phyloP scores from a whole-genome alignment of 768 basidiomycete genomes.

The Stropharia rugosoannulata region DNA sequence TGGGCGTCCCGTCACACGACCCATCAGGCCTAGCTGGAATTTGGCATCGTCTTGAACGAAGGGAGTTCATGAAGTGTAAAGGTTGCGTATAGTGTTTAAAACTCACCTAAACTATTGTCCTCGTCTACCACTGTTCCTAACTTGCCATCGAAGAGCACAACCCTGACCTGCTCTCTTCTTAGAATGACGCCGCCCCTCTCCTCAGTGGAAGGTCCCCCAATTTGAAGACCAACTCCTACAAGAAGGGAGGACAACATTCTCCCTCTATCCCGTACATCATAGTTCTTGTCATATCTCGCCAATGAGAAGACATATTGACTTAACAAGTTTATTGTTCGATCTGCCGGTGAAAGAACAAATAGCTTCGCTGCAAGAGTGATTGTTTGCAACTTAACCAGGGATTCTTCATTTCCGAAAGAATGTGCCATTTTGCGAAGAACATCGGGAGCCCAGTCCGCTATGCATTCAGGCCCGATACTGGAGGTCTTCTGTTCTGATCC shows the following conservation, averaged over 20 bases:
- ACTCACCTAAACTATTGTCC: slow-evolving; percentile 29
- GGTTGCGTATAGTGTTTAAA: neutral
- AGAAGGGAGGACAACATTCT: slow-evolving; percentile 78
- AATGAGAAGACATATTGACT: slow-evolving; percentile 76
- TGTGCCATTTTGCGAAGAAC: slow-evolving; percentile 79
- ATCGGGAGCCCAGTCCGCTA: slow-evolving; percentile 86
- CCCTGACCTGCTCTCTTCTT: slow-evolving; percentile 75
- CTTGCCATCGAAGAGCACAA: slow-evolving; percentile 83
- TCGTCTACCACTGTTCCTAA: slow-evolving; percentile 42
- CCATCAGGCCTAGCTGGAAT: slow-evolving; percentile 64
- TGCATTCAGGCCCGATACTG: slow-evolving; percentile 45
- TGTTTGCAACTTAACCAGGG: slow-evolving; percentile 78
- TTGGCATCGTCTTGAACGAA: slow-evolving; percentile 33
- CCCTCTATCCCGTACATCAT: slow-evolving; percentile 89
- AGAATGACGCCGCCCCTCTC: slow-evolving; percentile 73
- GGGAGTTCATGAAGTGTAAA: neutral
- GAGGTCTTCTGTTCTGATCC: slow-evolving; percentile 20
- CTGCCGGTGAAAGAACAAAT: slow-evolving; percentile 61
- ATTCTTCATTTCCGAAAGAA: slow-evolving; percentile 63
- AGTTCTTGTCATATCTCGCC: slow-evolving; percentile 85
- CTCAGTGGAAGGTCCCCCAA: slow-evolving; percentile 37
- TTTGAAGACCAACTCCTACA: slow-evolving; percentile 40
- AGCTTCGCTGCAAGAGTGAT: slow-evolving; percentile 88
- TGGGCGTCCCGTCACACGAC: slow-evolving; percentile 55
- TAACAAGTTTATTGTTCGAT: slow-evolving; percentile 50